These are phyloP conservation scores for Euclidium syriacum DNA, from an alignment of 345 rosid genomes.

Conservation along the genomic window DNA sequence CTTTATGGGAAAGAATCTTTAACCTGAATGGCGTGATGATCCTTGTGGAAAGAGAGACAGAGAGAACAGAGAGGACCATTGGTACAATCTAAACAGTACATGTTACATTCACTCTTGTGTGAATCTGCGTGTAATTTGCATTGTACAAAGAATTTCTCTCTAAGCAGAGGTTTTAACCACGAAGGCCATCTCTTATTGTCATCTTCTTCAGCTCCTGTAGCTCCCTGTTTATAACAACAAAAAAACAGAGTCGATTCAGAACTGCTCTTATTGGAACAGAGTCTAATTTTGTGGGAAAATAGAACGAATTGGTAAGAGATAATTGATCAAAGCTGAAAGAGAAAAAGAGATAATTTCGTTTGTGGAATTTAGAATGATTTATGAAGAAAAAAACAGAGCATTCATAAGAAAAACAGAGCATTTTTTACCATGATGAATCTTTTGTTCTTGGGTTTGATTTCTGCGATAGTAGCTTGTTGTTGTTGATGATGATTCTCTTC, in stretches of 20 bases:
- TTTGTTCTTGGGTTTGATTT: slow-evolving; percentile 53
- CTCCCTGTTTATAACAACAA: slow-evolving; percentile 30
- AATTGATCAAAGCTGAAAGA: slow-evolving; percentile 1
- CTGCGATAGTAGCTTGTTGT: slow-evolving; percentile 50
- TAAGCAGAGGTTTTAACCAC: slow-evolving; percentile 73
- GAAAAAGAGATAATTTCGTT: not conserved
- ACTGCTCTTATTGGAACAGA: not conserved
- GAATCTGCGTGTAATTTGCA: slow-evolving; percentile 85
- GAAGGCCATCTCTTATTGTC: slow-evolving; percentile 66
- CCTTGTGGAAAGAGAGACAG: slow-evolving; percentile 66
- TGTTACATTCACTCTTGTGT: slow-evolving; percentile 94
- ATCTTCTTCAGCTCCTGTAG: slow-evolving; percentile 56
- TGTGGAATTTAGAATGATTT: not conserved
- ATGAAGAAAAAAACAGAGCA: slow-evolving; percentile 21
- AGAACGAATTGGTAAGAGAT: not conserved
- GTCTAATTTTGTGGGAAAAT: not conserved
- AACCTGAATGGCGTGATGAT: slow-evolving; percentile 86
- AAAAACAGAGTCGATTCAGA: not conserved
- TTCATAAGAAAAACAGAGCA: not conserved
- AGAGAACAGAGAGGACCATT: slow-evolving; percentile 80
- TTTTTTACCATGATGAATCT: slow-evolving; percentile 51
- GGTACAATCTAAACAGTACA: slow-evolving; percentile 94
- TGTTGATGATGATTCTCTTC: slow-evolving; percentile 28
- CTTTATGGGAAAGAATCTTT: not conserved
- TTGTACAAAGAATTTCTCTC: slow-evolving; percentile 78